Conservation (phyloP, 345 rosid species). For the Moricandia arvensis region DNA sequence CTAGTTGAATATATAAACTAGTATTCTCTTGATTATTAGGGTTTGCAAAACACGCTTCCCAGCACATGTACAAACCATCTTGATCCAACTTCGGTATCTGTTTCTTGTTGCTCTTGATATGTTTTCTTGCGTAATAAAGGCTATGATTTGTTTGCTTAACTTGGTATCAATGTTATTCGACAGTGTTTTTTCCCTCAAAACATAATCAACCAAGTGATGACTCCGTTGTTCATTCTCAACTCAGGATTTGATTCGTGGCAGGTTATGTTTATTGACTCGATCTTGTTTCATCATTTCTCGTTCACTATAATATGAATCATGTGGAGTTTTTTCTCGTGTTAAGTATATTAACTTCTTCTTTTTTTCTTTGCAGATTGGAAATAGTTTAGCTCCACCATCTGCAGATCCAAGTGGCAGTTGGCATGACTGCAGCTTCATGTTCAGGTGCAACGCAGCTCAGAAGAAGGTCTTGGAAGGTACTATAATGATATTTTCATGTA, state of each 20-base stretch:
- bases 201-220: slow-evolving; percentile 28
- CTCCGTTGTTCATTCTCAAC: slow-evolving; percentile 34
- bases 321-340: no score
- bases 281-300: neutral
- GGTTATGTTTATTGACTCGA: slow-evolving; percentile 4
- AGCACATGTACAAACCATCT: slow-evolving; percentile 26
- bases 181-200: slow-evolving; percentile 39
- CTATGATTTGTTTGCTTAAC: neutral
- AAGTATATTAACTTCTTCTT: neutral
- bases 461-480: slow-evolving; percentile 15
- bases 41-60: slow-evolving; percentile 29
- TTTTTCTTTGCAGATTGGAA: slow-evolving; percentile 4
- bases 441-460: slow-evolving; percentile 10
- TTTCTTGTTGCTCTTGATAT: neutral
- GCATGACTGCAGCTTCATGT: slow-evolving; percentile 7
- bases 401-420: slow-evolving; percentile 21
- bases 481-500: slow-evolving; percentile 1
- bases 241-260: slow-evolving; percentile 38
- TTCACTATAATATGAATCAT: neutral
- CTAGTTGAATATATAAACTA: neutral
- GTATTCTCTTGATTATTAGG: slow-evolving; percentile 8
- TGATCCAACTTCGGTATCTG: slow-evolving; percentile 27
- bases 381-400: slow-evolving; percentile 28
- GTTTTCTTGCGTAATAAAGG: neutral
- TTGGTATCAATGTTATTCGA: neutral